phyloP scores from a whole-genome alignment of 1,284 basidiomycete species.

The Exsudoporus floridanus region DNA sequence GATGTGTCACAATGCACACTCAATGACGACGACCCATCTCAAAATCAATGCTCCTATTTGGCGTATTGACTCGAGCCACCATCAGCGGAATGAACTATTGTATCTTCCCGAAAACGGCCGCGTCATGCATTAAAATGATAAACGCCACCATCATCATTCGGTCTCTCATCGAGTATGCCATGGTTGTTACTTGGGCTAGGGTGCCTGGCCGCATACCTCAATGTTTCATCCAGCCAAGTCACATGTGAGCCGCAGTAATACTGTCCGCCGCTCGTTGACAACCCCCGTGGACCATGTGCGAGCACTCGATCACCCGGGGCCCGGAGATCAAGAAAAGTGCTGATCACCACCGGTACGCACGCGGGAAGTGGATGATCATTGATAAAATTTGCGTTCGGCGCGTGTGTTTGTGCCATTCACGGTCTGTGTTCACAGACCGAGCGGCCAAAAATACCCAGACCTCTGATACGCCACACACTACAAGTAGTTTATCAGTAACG shows the following conservation, averaged over 20 bases:
- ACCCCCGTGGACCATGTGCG: neutral
- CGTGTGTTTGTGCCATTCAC: neutral
- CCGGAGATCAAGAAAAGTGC: conserved; percentile 2
- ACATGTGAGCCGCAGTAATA: neutral
- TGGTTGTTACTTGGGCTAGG: neutral
- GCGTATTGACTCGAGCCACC: neutral
- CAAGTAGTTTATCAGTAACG: neutral
- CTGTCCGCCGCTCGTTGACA: neutral
- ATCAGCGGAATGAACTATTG: neutral
- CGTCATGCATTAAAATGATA: neutral
- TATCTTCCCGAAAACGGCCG: neutral
- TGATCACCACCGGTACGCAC: neutral
- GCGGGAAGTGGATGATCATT: neutral
- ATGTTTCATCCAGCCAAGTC: conserved; percentile 4
- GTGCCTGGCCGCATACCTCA: neutral
- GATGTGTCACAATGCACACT: neutral
- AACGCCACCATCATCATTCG: neutral
- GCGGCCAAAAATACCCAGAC: neutral
- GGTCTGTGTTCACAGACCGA: neutral
- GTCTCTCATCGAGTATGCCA: neutral
- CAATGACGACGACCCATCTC: neutral
- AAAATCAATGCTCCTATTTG: neutral
- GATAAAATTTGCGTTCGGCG: neutral
- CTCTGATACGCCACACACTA: neutral
- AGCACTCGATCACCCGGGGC: neutral